These are phyloP conservation scores for Pythium plurisporium DNA, from an alignment of 352 stramenopile species.

Conservation along the genomic window DNA sequence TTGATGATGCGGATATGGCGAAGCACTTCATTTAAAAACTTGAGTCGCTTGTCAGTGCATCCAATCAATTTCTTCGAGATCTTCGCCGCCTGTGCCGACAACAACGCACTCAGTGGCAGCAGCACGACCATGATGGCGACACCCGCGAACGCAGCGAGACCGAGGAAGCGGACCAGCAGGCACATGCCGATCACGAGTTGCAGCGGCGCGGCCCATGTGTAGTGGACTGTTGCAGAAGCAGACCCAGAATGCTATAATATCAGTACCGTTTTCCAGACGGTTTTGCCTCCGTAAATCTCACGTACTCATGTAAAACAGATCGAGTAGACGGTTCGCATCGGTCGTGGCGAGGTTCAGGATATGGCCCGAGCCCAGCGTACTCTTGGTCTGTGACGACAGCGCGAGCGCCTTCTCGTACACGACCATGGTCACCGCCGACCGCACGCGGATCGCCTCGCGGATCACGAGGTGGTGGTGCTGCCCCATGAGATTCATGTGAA, in stretches of 20 bases:
- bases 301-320: constrained; percentile 55
- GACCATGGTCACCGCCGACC: constrained; percentile 58
- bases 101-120: constrained; percentile 32
- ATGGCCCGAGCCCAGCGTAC: constrained; percentile 53
- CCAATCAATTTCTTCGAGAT: constrained; percentile 39
- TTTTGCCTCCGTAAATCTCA: too few species aligned
- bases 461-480: constrained; percentile 60
- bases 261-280: too few species aligned
- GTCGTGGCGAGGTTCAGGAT: constrained; percentile 95
- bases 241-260: too few species aligned
- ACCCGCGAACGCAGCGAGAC: constrained; percentile 45
- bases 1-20: constrained; percentile 69
- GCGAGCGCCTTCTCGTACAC: constrained; percentile 57
- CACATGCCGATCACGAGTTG: constrained; percentile 52
- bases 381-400: constrained; percentile 58
- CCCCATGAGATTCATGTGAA: neutral
- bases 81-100: constrained; percentile 35
- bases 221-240: too few species aligned
- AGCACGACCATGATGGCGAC: constrained; percentile 55
- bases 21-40: constrained; percentile 57
- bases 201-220: constrained; percentile 55
- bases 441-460: constrained; percentile 57
- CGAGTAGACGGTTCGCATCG: constrained; percentile 89
- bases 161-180: constrained; percentile 50
- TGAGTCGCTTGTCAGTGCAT: constrained; percentile 49